Conservation (phyloP, 768 basidiomycete species). For the Mycena metata region DNA sequence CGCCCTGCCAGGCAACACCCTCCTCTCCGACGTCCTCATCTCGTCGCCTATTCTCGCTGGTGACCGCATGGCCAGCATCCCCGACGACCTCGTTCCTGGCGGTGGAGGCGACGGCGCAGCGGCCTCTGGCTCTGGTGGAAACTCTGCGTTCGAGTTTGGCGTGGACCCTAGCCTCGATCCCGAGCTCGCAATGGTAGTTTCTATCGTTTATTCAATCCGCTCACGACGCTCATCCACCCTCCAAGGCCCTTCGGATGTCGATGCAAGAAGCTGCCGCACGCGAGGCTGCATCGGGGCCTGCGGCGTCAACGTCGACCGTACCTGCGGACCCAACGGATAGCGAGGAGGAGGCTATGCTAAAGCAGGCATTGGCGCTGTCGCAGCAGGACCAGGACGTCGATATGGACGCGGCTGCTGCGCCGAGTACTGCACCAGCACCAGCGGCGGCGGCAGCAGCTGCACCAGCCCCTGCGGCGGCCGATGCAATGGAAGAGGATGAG, state of each 20-base stretch:
- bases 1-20: slow-evolving; percentile 80
- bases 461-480: slow-evolving; percentile 30
- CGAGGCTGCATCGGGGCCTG: slow-evolving; percentile 59
- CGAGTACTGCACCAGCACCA: slow-evolving; percentile 24
- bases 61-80: slow-evolving; percentile 79
- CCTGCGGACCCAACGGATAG: slow-evolving; percentile 67
- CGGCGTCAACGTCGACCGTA: slow-evolving; percentile 43
- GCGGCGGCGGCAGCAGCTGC: slow-evolving; percentile 19
- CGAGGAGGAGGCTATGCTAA: slow-evolving; percentile 85
- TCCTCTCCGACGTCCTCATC: slow-evolving; percentile 87
- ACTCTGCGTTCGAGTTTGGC: slow-evolving; percentile 82
- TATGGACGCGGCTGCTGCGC: slow-evolving; percentile 40
- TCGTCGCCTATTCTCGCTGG: slow-evolving; percentile 86
- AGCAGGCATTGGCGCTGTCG: slow-evolving; percentile 84
- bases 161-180: slow-evolving; percentile 97
- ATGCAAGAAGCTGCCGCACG: slow-evolving; percentile 95
- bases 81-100: slow-evolving; percentile 67
- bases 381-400: slow-evolving; percentile 67
- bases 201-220: neutral
- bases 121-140: slow-evolving; percentile 60
- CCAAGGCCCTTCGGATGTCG: slow-evolving; percentile 94
- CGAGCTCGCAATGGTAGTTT: slow-evolving; percentile 92
- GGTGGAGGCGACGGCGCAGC: slow-evolving; percentile 61
- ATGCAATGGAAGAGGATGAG: slow-evolving; percentile 61
- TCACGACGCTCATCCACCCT: neutral